A percentile compares a stretch with the other conserved stretches of the same genome.
phyloP scores from a whole-genome alignment of 345 rosid genomes.

The Trapa incisa region DNA sequence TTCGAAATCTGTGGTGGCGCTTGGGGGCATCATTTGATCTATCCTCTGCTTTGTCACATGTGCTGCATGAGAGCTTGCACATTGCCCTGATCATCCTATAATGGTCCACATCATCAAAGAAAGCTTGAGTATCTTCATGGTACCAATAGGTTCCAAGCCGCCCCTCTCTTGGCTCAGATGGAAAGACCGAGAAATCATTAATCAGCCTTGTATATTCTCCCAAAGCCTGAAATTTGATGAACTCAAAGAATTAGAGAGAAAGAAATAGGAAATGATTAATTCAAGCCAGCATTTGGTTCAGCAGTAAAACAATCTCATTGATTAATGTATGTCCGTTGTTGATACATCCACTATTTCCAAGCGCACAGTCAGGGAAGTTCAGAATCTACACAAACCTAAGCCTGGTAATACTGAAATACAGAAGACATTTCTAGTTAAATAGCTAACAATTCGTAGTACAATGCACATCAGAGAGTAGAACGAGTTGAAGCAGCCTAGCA shows the following conservation, averaged over 20 bases:
- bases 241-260: neutral
- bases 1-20: slow-evolving; percentile 53
- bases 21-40: slow-evolving; percentile 45
- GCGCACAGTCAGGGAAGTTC: neutral
- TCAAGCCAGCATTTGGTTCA: neutral
- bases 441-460: neutral
- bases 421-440: neutral
- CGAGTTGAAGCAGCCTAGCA: neutral
- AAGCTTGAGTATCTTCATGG: slow-evolving; percentile 77
- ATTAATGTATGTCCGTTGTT: neutral
- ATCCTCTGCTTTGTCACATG: slow-evolving; percentile 62
- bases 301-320: neutral
- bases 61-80: slow-evolving; percentile 90
- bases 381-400: neutral
- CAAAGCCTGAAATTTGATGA: slow-evolving; percentile 41
- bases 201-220: slow-evolving; percentile 89
- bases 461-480: neutral
- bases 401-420: neutral
- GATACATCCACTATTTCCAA: no score
- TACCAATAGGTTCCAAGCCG: slow-evolving; percentile 61
- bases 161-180: slow-evolving; percentile 76
- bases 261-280: neutral
- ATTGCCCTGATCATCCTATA: slow-evolving; percentile 95
- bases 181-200: slow-evolving; percentile 69
- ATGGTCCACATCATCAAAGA: slow-evolving; percentile 85